Percentiles rank a stretch among this genome's conserved stretches.
These are phyloP conservation scores for Ustilago hordei DNA, from an alignment of 1,284 basidiomycete genomes.

Conservation along the genomic window DNA sequence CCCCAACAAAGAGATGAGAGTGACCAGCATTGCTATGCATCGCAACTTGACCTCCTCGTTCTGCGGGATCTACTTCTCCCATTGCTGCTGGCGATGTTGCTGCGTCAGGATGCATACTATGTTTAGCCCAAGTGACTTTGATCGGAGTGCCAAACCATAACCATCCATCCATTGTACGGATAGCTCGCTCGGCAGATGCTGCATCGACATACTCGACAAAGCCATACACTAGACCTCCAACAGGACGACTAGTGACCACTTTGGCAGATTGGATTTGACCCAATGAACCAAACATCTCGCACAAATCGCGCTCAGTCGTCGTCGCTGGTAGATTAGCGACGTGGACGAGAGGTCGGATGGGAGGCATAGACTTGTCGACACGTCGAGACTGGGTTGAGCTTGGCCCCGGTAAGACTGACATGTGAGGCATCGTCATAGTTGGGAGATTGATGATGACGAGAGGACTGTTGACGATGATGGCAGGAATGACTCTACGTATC, in stretches of 20 bases:
- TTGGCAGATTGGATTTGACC: slow-evolving; percentile 96
- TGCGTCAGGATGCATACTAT: slow-evolving; percentile 40
- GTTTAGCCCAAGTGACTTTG: slow-evolving; percentile 68
- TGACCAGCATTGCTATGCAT: slow-evolving; percentile 80
- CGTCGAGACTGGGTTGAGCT: slow-evolving; percentile 13
- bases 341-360: slow-evolving; percentile 31
- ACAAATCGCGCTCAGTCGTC: slow-evolving; percentile 80
- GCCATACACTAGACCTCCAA: slow-evolving; percentile 96
- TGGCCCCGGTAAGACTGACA: slow-evolving; percentile 1
- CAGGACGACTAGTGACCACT: slow-evolving; percentile 82
- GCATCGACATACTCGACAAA: slow-evolving; percentile 95
- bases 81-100: background rate
- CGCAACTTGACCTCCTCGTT: background rate
- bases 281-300: slow-evolving; percentile 94
- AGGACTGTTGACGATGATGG: slow-evolving; percentile 1
- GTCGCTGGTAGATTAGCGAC: slow-evolving; percentile 81
- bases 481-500: background rate
- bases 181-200: slow-evolving; percentile 94
- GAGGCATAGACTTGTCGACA: slow-evolving; percentile 16
- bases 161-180: slow-evolving; percentile 94
- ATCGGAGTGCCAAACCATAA: slow-evolving; percentile 90
- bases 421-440: slow-evolving; percentile 32
- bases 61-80: background rate
- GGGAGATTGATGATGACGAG: background rate
- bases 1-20: slow-evolving; percentile 98